Percentiles rank a stretch among this genome's conserved stretches.
phyloP scores from a whole-genome alignment of 2,329 filamentous ascomycete genomes.

The Cladobotryum mycophilum region DNA sequence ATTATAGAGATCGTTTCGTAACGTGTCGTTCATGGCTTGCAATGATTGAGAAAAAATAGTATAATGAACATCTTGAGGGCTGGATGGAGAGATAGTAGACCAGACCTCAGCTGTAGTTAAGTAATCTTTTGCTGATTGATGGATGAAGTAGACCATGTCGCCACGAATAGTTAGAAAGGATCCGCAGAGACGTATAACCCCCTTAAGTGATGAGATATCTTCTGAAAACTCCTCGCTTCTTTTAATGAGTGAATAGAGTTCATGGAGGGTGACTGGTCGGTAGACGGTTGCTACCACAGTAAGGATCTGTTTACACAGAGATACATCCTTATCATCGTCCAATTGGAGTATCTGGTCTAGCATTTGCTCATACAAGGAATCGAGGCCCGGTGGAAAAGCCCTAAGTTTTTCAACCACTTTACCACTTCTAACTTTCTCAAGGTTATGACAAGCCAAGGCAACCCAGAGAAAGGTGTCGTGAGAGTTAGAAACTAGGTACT shows the following conservation, averaged over 20 bases:
- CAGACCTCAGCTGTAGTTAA: slow-evolving; percentile 19
- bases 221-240: no score
- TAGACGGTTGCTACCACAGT: slow-evolving; percentile 22
- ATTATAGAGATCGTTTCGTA: slow-evolving; percentile 18
- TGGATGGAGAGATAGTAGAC: slow-evolving; percentile 22
- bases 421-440: slow-evolving; percentile 6
- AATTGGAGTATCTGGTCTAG: slow-evolving; percentile 24
- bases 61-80: slow-evolving; percentile 1
- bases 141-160: slow-evolving; percentile 29
- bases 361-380: slow-evolving; percentile 33
- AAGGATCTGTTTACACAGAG: slow-evolving; percentile 29
- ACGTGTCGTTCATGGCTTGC: slow-evolving; percentile 6
- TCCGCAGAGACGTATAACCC: slow-evolving; percentile 29
- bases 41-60: neutral
- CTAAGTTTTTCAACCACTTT: slow-evolving; percentile 15
- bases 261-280: slow-evolving; percentile 29
- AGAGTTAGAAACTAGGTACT: slow-evolving; percentile 24
- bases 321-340: slow-evolving; percentile 16
- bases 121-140: slow-evolving; percentile 40
- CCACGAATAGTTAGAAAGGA: slow-evolving; percentile 33
- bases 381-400: slow-evolving; percentile 27
- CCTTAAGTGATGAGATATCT: slow-evolving; percentile 14
- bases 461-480: slow-evolving; percentile 29
- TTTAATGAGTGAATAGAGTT: slow-evolving; percentile 19
- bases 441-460: slow-evolving; percentile 14